phyloP scores from a whole-genome alignment of 106 monocot species.

The Phalaenopsis aphrodite region DNA sequence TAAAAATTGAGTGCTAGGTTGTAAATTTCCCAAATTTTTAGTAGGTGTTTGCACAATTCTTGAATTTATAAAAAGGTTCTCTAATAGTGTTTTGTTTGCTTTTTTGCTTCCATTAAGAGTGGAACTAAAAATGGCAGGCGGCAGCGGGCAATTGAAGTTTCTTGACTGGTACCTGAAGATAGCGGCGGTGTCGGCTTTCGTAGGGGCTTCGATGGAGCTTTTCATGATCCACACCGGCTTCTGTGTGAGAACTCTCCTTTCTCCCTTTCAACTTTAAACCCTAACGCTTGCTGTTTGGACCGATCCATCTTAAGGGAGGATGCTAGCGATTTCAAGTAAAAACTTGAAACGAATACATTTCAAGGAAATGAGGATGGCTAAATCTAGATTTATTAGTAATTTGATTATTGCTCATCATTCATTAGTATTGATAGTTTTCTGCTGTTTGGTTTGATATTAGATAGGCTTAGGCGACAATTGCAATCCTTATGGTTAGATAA shows the following conservation, averaged over 20 bases:
- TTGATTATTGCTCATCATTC: neutral
- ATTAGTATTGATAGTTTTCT: neutral
- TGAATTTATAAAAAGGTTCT: too few species aligned
- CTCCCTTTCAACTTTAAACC: neutral
- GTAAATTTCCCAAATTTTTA: too few species aligned
- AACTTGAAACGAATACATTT: neutral
- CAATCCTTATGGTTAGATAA: too few species aligned
- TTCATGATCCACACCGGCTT: slow-evolving; percentile 78
- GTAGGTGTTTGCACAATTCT: too few species aligned
- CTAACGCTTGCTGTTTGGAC: neutral
- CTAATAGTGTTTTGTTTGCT: neutral
- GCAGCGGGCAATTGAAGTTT: slow-evolving; percentile 29
- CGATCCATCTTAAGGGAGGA: neutral
- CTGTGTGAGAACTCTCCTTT: slow-evolving; percentile 21
- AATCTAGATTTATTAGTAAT: neutral
- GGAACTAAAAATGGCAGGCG: neutral
- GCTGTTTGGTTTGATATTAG: neutral
- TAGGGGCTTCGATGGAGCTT: slow-evolving; percentile 67
- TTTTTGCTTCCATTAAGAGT: neutral
- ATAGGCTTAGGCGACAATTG: too few species aligned
- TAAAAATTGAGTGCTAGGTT: too few species aligned
- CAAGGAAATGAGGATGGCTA: neutral
- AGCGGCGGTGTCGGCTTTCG: slow-evolving; percentile 40
- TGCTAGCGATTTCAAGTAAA: neutral
- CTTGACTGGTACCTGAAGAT: slow-evolving; percentile 59